Percentiles rank a stretch among this genome's conserved stretches.
These are phyloP conservation scores for Thalassiosira hispida DNA, from an alignment of 352 stramenopile genomes.

Conservation along the genomic window DNA sequence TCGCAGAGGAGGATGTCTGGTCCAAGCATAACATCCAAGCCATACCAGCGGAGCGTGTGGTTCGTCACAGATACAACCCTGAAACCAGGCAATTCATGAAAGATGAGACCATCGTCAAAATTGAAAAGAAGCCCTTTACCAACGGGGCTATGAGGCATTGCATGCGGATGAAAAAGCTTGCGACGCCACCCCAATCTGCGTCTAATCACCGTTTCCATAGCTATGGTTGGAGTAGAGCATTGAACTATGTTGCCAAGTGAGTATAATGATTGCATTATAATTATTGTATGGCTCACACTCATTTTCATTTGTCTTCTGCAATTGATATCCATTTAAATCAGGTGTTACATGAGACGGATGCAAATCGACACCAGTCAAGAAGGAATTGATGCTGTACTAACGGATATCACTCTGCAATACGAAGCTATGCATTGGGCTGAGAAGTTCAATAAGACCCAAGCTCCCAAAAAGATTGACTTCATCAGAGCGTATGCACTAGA, in stretches of 20 bases:
- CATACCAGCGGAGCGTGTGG: conserved; percentile 73
- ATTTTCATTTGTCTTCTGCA: conserved; percentile 14
- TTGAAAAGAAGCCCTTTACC: conserved; percentile 77
- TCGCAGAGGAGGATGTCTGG: conserved; percentile 73
- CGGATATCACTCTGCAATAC: conserved; percentile 84
- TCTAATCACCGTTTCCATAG: conserved; percentile 79
- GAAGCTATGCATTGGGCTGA: conserved; percentile 76
- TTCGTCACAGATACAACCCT: conserved; percentile 80
- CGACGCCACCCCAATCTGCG: conserved; percentile 61
- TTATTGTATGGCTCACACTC: neutral
- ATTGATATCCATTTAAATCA: neutral
- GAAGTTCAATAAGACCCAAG: conserved; percentile 75
- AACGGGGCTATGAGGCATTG: conserved; percentile 84
- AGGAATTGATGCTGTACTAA: conserved; percentile 68
- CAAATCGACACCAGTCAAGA: conserved; percentile 70
- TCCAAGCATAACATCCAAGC: conserved; percentile 66
- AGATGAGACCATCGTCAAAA: conserved; percentile 82
- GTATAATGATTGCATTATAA: neutral
- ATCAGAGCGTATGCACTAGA: conserved; percentile 84
- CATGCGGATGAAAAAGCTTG: conserved; percentile 85
- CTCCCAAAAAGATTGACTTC: conserved; percentile 84
- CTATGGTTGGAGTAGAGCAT: conserved; percentile 71
- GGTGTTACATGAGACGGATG: conserved; percentile 70
- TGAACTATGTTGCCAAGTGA: conserved; percentile 81
- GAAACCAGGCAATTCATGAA: conserved; percentile 60